phyloP scores from a whole-genome alignment of 2,329 filamentous ascomycete genomes.

The Colletotrichum navitas region DNA sequence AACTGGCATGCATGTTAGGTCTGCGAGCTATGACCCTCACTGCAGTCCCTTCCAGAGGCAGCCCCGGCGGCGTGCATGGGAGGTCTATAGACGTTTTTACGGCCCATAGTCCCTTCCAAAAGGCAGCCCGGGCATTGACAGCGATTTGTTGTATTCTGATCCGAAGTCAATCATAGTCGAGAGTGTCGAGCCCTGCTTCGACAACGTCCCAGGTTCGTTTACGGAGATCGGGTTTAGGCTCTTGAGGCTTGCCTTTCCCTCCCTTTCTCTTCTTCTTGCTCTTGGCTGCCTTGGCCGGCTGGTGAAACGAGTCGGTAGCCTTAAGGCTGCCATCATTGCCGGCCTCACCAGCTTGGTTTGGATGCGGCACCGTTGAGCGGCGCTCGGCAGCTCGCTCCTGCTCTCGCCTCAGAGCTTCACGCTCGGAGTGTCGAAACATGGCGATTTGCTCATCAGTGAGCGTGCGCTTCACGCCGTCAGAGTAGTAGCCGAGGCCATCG shows the following conservation, averaged over 20 bases:
- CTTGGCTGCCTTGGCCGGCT: conserved; percentile 44
- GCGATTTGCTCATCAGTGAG: conserved; percentile 91
- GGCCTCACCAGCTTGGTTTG: conserved; percentile 49
- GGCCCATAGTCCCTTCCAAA: conserved; percentile 3
- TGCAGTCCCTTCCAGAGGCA: not conserved
- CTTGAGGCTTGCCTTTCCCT: conserved; percentile 54
- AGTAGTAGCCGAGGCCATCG: conserved; percentile 84
- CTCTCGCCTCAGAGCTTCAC: conserved; percentile 72
- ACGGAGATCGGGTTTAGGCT: conserved; percentile 71
- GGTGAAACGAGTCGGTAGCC: conserved; percentile 40
- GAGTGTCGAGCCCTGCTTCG: conserved; percentile 68
- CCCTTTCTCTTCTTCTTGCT: conserved; percentile 56
- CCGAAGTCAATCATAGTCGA: conserved; percentile 66
- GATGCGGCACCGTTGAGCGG: not conserved
- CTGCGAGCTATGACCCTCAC: not conserved
- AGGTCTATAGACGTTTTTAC: not conserved
- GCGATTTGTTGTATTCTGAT: not conserved
- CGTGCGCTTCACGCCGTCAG: conserved; percentile 88
- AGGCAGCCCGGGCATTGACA: not conserved
- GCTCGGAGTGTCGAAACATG: conserved; percentile 91
- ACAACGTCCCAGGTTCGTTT: conserved; percentile 78
- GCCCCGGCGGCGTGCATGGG: not conserved
- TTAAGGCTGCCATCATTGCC: conserved; percentile 45
- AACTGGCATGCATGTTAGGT: not conserved
- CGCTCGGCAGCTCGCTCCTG: conserved; percentile 52